These are phyloP conservation scores for Colletotrichum sp. DNA, from an alignment of 2,329 filamentous ascomycete species.

Conservation along the genomic window DNA sequence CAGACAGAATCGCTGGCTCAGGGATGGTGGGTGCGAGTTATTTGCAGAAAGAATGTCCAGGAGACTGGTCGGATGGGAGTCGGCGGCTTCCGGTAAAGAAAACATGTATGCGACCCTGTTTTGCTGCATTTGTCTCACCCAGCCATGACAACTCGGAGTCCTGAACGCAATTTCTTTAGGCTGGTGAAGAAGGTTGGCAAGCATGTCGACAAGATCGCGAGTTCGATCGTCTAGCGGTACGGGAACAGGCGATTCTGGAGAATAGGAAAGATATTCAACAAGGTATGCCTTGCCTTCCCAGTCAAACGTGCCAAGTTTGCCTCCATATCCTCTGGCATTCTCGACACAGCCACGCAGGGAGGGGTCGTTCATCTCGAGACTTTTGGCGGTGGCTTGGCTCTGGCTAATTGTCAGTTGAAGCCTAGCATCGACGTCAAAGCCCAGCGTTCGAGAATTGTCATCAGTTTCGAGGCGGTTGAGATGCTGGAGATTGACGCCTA, in stretches of 20 bases:
- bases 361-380: background rate
- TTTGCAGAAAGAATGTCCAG: fast-evolving
- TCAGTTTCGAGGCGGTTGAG: background rate
- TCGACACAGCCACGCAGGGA: fast-evolving
- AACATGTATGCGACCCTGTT: background rate
- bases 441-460: background rate
- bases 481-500: background rate
- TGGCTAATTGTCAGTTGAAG: background rate
- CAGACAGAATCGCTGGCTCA: background rate
- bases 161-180: background rate
- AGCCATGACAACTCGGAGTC: fast-evolving
- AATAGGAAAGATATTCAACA: background rate
- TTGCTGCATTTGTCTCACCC: background rate
- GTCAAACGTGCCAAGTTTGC: background rate
- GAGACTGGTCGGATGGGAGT: fast-evolving
- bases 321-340: fast-evolving
- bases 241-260: background rate
- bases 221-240: background rate
- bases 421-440: background rate
- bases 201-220: fast-evolving
- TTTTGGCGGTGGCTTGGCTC: fast-evolving
- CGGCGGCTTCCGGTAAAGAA: background rate
- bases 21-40: fast-evolving
- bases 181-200: background rate
- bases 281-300: background rate